phyloP scores from a whole-genome alignment of 2,329 filamentous ascomycete species.

The Chalara sp. region DNA sequence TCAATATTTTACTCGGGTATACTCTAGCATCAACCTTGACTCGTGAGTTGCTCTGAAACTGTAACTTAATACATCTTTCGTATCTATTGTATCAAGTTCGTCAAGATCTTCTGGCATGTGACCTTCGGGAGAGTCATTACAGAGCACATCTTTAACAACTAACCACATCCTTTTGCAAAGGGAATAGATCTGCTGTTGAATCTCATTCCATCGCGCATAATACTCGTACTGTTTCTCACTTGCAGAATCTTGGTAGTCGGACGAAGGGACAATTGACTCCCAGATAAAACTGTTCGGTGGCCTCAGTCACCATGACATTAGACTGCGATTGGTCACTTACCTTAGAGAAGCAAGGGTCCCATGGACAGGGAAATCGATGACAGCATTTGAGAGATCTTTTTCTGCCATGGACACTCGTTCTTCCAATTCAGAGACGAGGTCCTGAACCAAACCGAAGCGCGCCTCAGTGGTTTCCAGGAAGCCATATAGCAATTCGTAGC shows the following conservation, averaged over 20 bases:
- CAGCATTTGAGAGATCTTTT: slow-evolving; percentile 57
- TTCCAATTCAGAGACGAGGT: slow-evolving; percentile 56
- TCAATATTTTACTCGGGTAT: not conserved
- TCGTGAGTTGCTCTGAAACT: slow-evolving; percentile 95
- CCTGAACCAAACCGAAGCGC: slow-evolving; percentile 45
- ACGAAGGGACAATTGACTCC: slow-evolving; percentile 14
- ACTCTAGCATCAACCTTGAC: slow-evolving; percentile 56
- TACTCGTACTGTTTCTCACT: not conserved
- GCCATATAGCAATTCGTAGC: slow-evolving; percentile 62
- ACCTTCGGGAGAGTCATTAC: slow-evolving; percentile 91
- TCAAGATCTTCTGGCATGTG: slow-evolving; percentile 73
- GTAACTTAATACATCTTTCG: slow-evolving; percentile 88
- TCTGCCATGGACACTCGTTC: slow-evolving; percentile 57
- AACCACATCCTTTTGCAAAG: slow-evolving; percentile 69
- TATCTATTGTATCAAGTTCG: slow-evolving; percentile 63
- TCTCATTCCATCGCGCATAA: slow-evolving; percentile 9
- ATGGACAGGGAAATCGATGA: slow-evolving; percentile 61
- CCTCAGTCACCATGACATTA: too few relatives aligned
- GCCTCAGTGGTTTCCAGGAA: slow-evolving; percentile 40
- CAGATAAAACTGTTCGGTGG: slow-evolving; percentile 17
- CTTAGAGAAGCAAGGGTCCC: slow-evolving; percentile 61
- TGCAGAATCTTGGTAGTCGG: not conserved
- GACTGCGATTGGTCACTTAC: slow-evolving; percentile 30
- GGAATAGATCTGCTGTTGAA: slow-evolving; percentile 48
- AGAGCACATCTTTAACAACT: slow-evolving; percentile 70